Conservation (phyloP, 108 stramenopile species). For the Bacterosira constricta region DNA sequence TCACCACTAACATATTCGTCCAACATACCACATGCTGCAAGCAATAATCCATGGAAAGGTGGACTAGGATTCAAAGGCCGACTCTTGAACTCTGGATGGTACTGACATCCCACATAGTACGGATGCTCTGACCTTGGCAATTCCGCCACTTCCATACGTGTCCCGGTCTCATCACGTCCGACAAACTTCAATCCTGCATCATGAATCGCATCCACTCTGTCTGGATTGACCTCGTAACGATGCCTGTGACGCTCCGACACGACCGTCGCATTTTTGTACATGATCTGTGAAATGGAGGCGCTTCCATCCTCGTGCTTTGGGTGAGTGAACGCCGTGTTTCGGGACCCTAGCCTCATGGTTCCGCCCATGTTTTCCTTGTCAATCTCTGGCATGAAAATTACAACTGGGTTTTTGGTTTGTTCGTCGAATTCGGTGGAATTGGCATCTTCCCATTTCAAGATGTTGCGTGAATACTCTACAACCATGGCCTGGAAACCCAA, state of each 20-base stretch:
- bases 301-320: conserved; percentile 53
- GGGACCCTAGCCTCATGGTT: conserved; percentile 97
- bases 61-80: conserved; percentile 96
- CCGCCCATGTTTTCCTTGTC: conserved; percentile 97
- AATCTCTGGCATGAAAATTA: conserved; percentile 99
- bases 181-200: conserved; percentile 93
- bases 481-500: conserved; percentile 98
- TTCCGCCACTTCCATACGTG: conserved; percentile 99
- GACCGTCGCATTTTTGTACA: conserved; percentile 76
- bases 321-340: conserved; percentile 87
- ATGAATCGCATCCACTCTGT: conserved; percentile 86
- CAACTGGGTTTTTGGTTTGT: conserved; percentile 76
- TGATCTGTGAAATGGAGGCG: conserved; percentile 53
- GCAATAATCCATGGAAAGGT: conserved; percentile 93
- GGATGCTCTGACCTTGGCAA: conserved; percentile 87
- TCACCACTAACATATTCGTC: conserved; percentile 54
- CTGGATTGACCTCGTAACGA: conserved; percentile 99
- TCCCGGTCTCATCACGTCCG: conserved; percentile 89
- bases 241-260: conserved; percentile 98
- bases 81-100: conserved; percentile 98
- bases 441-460: conserved; percentile 83
- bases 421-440: conserved; percentile 96
- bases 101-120: conserved; percentile 98
- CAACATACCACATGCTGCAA: conserved; percentile 83
- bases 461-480: conserved; percentile 95